Evolutionary conservation across 257 asterid species (phyloP), one percentile per base, ranked within the genome.

Genomic region (Przewalskia tangutica): DNA sequence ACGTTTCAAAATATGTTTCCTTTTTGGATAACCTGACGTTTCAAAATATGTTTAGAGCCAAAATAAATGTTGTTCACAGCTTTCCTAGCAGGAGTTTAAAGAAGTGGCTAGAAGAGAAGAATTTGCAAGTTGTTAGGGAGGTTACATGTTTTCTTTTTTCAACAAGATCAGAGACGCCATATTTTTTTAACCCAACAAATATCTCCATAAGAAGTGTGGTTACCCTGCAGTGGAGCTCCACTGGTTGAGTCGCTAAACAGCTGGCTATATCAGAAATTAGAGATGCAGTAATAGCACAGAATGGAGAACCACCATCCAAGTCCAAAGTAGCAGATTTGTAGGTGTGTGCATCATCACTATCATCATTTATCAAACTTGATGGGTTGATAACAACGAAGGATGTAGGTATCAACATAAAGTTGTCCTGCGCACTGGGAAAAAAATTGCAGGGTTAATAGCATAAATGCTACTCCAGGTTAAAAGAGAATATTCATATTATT

Each of bases 201-300:
- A 73, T 73, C 18, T 73, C 23, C 14, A 73, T 48, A 73, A 73
- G 16, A 71, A 73, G 80, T 54, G 5, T 9, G 60, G 79, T 89
- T 90, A 95, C 99, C 97, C 97, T 88, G 97, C 92, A 89, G 53
- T 90, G 91, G 64, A 93, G 87, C 79, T 89, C 91, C 87, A 87
- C 56, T 40, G 90, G 91, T 81, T 89, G 86, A 65, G 83, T 83
- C 82, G 80, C 89, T 67, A 86, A 73, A 59, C 81, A 81, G 66
- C 85, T 85, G 82, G 81, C 59, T 68, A 86, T 85, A 83, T 93
- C 94, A 83, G 86, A 91, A 83, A 92, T 88, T 86, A 90, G 79
- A 87, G 85, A 81, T 64, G 83, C 32, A 67, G 95, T 85, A 65
- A 81, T 85, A 83, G 86, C 82, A 63, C 44, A 77, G 12, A 81